Percentiles rank a stretch among this genome's conserved stretches.
These are phyloP conservation scores for Fragaria ananassa DNA, from an alignment of 306 rosid genomes.

Conservation along the genomic window DNA sequence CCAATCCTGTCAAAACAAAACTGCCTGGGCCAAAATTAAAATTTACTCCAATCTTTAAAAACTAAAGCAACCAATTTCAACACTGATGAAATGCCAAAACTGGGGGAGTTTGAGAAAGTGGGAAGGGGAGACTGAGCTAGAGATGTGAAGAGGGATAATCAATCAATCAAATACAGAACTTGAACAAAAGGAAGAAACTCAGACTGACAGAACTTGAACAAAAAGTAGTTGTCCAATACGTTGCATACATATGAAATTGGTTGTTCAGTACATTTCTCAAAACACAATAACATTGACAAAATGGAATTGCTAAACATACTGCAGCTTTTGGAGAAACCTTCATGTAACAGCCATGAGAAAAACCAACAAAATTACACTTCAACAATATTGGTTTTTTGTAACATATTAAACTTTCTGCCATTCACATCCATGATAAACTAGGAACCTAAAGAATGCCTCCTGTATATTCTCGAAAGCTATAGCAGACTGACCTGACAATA, in stretches of 20 bases:
- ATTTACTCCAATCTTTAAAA: no score
- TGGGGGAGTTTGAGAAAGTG: no score
- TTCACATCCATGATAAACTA: background rate
- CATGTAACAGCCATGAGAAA: background rate
- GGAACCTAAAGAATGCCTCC: background rate
- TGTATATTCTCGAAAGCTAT: background rate
- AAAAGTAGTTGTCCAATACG: background rate
- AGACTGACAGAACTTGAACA: background rate
- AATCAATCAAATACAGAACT: no score
- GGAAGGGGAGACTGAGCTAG: no score
- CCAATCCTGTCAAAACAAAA: no score
- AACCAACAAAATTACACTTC: background rate
- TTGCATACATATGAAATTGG: background rate
- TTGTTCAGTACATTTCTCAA: background rate
- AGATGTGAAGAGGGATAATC: no score
- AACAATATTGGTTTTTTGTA: background rate
- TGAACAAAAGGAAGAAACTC: background rate
- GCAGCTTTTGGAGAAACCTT: no score
- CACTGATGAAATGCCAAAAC: no score
- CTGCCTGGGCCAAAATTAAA: no score
- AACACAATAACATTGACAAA: no score
- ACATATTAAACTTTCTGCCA: background rate
- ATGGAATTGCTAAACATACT: no score
- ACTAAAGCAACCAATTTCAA: no score
- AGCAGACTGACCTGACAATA: slow-evolving; percentile 72